phyloP scores from a whole-genome alignment of 164 flowering plant species.

The Liriodendron chinense region DNA sequence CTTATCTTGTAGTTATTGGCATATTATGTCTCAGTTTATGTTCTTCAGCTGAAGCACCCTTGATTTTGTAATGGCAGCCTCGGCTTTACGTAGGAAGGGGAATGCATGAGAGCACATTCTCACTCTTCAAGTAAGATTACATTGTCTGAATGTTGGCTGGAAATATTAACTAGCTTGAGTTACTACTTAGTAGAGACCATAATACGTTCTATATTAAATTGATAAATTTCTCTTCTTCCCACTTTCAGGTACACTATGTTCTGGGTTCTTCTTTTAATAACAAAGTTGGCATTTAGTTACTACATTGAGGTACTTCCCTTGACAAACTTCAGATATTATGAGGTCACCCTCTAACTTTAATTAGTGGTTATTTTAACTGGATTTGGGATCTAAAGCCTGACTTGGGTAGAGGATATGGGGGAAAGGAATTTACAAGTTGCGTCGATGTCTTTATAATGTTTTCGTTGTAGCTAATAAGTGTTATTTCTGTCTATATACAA shows the following conservation, averaged over 20 bases:
- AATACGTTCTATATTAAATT: not conserved
- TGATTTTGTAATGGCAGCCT: slow-evolving; percentile 54
- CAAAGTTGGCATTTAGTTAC: slow-evolving; percentile 92
- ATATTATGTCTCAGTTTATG: not conserved
- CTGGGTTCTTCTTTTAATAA: slow-evolving; percentile 83
- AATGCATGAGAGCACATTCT: slow-evolving; percentile 93
- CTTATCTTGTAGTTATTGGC: not conserved
- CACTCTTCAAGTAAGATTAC: slow-evolving; percentile 83
- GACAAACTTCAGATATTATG: not conserved
- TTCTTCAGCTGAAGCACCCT: not conserved
- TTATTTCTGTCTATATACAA: too few species aligned
- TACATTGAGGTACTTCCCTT: slow-evolving; percentile 63
- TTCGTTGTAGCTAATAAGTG: too few species aligned
- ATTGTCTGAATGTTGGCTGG: not conserved
- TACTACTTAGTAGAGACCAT: not conserved
- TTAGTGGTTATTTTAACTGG: too few species aligned
- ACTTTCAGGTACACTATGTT: slow-evolving; percentile 81
- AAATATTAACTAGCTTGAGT: not conserved
- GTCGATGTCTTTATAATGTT: too few species aligned
- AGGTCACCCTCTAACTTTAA: too few species aligned
- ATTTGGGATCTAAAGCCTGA: too few species aligned
- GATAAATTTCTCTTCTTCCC: not conserved
- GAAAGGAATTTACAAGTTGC: not conserved
- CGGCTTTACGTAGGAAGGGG: slow-evolving; percentile 97
- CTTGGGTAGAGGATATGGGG: not conserved